Conservation (phyloP, 1,284 basidiomycete species). For the Bondarzewia mesenterica region DNA sequence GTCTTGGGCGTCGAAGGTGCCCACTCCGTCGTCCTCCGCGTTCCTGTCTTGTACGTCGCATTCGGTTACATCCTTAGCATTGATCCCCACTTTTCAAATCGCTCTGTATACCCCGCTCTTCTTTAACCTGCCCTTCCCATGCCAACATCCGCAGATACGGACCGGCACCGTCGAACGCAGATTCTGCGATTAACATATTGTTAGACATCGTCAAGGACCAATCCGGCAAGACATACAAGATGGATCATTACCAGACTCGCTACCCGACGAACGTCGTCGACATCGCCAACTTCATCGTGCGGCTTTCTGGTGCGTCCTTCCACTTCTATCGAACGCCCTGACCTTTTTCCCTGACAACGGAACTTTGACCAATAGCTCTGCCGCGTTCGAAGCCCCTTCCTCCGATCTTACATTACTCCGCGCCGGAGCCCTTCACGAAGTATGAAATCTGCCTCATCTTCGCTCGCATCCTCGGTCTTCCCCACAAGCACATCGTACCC, state of each 20-base stretch:
- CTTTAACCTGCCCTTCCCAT: neutral
- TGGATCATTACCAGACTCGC: slow-evolving; percentile 82
- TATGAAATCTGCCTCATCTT: slow-evolving; percentile 79
- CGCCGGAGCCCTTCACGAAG: slow-evolving; percentile 71
- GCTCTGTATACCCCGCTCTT: neutral
- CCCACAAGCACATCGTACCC: slow-evolving; percentile 59
- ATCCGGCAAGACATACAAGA: slow-evolving; percentile 71
- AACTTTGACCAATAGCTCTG: slow-evolving; percentile 14
- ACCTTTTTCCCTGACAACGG: neutral
- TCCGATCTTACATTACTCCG: slow-evolving; percentile 69
- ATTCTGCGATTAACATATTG: slow-evolving; percentile 74
- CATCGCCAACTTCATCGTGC: slow-evolving; percentile 67
- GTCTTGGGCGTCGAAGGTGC: slow-evolving; percentile 48
- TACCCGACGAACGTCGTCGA: slow-evolving; percentile 77
- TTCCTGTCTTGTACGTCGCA: slow-evolving; percentile 73
- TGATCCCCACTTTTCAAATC: neutral
- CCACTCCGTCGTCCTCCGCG: slow-evolving; percentile 57
- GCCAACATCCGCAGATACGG: slow-evolving; percentile 53
- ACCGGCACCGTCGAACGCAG: slow-evolving; percentile 65
- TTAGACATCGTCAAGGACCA: slow-evolving; percentile 73
- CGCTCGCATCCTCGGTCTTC: slow-evolving; percentile 53
- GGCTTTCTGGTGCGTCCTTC: slow-evolving; percentile 44
- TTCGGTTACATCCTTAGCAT: neutral
- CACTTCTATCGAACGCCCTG: neutral
- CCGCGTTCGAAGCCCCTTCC: slow-evolving; percentile 37